phyloP scores from a whole-genome alignment of 176 grass and related monocot species.

The Phyllostachys edulis region DNA sequence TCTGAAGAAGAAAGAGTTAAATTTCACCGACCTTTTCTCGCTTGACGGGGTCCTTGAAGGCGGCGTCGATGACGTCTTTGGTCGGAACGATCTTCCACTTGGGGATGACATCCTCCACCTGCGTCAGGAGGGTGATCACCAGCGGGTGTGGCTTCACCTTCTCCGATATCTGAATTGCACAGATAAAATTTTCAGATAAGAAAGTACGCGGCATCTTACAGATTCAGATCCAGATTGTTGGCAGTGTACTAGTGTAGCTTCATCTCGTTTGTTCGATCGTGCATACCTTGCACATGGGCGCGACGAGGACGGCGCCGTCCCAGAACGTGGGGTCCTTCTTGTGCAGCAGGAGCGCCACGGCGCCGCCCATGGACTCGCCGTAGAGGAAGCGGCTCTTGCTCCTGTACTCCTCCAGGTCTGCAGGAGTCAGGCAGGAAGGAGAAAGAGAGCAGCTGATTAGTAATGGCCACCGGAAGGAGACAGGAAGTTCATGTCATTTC shows the following conservation, averaged over 20 bases:
- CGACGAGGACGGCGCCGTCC: constrained; percentile 81
- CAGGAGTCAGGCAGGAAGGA: not conserved
- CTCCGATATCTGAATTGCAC: constrained; percentile 67
- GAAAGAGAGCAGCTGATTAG: not conserved
- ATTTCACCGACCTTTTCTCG: constrained; percentile 56
- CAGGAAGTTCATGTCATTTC: too few relatives aligned
- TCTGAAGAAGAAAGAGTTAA: not conserved
- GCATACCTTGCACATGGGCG: constrained; percentile 90
- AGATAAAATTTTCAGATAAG: not conserved
- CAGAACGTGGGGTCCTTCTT: constrained; percentile 73
- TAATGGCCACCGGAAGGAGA: not conserved
- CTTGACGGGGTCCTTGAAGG: constrained; percentile 85
- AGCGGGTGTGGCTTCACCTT: constrained; percentile 85
- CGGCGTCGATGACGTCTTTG: constrained; percentile 90
- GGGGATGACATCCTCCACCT: constrained; percentile 84
- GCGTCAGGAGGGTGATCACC: constrained; percentile 68
- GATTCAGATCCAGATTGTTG: not conserved
- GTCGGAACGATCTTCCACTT: constrained; percentile 90
- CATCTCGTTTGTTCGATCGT: not conserved
- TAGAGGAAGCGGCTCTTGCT: constrained; percentile 89
- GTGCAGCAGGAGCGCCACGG: constrained; percentile 77
- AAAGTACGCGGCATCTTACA: not conserved
- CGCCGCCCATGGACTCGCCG: constrained; percentile 96
- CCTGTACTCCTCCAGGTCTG: constrained; percentile 61
- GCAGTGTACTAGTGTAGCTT: not conserved